These are phyloP conservation scores for Yarrowia porcina DNA, from an alignment of 805 yeast species.

Conservation along the genomic window DNA sequence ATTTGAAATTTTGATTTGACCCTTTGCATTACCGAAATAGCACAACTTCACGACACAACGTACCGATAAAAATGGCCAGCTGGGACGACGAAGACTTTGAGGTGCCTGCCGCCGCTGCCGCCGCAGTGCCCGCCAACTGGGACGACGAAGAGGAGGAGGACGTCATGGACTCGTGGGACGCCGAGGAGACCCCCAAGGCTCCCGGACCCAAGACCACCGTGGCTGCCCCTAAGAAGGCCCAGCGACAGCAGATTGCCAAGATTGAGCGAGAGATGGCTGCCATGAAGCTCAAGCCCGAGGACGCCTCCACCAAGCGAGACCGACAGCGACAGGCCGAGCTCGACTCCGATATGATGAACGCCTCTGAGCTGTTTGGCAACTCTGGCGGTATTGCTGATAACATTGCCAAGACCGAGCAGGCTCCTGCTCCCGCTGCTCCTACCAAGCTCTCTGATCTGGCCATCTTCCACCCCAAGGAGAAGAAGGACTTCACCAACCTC, in stretches of 20 bases:
- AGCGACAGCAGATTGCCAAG: conserved; percentile 40
- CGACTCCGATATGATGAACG: conserved; percentile 83
- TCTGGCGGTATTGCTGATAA: conserved; percentile 41
- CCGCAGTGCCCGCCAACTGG: conserved; percentile 78
- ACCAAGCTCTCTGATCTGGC: conserved; percentile 43
- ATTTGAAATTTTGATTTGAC: conserved; percentile 9
- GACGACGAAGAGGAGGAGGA: conserved; percentile 67
- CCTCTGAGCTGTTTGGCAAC: conserved; percentile 87
- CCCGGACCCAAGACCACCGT: conserved; percentile 45
- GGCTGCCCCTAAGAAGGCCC: conserved; percentile 42
- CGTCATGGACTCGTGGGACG: conserved; percentile 91
- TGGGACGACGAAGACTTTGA: conserved; percentile 87
- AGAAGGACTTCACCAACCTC: conserved; percentile 73
- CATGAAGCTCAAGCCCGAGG: conserved; percentile 49
- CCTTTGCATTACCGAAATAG: conserved; percentile 1
- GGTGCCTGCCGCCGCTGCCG: conserved; percentile 53
- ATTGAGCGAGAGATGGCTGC: conserved; percentile 46
- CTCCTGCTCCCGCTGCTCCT: conserved; percentile 26
- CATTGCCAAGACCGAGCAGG: conserved; percentile 6
- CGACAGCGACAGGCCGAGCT: conserved; percentile 76
- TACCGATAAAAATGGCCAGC: neutral
- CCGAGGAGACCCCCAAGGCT: conserved; percentile 51
- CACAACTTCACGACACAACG: neutral
- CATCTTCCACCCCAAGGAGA: conserved; percentile 76
- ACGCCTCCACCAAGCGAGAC: conserved; percentile 69